Evolutionary conservation across 1,284 basidiomycete species (phyloP), one percentile per base, ranked within the genome.

Genomic region (Rhizoctonia solani): DNA sequence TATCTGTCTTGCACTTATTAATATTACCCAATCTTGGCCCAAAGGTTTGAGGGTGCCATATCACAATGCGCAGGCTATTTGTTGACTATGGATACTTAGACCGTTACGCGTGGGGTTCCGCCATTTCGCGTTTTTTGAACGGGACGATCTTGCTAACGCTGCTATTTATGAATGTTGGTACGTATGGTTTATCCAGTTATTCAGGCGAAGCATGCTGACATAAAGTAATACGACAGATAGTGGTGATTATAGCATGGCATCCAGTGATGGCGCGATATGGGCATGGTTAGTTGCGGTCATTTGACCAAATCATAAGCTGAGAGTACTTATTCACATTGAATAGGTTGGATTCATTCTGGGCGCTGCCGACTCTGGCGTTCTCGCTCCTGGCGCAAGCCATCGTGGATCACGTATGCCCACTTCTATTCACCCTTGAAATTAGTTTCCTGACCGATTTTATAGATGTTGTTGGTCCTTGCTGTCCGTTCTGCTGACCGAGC

Each of bases 21-120:
- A 63, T n/a, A 16, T 63, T 3, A 30, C 49, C 30, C 59, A 63
- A 37, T 32, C 47, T 23, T 63, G 59, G 59, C 59, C 59, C n/a
- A 63, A 63, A 63, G 59, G 59, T 63, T 8, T 16, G 16, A 16
- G 9, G 8, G 9, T 39, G 16, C n/a, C n/a, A n/a, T n/a, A n/a
- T n/a, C n/a, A n/a, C n/a, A n/a, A n/a, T n/a, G n/a, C n/a, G n/a
- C n/a, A n/a, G n/a, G n/a, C n/a, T n/a, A n/a, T n/a, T 8, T 39
- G 9, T 16, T 39, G 16, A 16, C 16, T 39, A 39, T 39, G 37
- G 37, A 16, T 16, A 16, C 37, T 39, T 39, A 63, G 59, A 63
- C 37, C 59, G 59, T 32, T 63, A 63, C 21, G 47, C 59, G 14
- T 63, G 59, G 59, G 59, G 59, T 16, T 63, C 59, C 1, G 59